Percentiles rank a stretch among this genome's conserved stretches.
Conservation (phyloP, 306 rosid genomes). For the Quercus ilex region DNA sequence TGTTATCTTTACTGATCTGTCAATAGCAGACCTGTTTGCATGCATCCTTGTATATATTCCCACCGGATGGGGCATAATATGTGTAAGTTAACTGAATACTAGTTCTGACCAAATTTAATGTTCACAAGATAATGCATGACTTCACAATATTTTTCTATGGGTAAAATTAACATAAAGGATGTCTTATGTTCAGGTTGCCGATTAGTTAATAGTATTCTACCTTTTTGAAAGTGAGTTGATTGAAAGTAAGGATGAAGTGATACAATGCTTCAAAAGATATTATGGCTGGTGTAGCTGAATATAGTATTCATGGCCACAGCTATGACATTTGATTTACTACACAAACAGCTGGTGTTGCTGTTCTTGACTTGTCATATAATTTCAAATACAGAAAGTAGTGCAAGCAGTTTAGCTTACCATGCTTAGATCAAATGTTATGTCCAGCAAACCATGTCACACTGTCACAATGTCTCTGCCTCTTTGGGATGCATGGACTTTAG, state of each 20-base stretch:
- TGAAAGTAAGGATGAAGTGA: background rate
- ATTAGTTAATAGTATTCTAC: background rate
- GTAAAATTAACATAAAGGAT: too few relatives aligned
- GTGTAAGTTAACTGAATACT: constrained; percentile 49
- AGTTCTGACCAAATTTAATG: background rate
- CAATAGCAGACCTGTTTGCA: constrained; percentile 83
- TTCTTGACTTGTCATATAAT: background rate
- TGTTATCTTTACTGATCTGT: constrained; percentile 54
- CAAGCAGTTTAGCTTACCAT: background rate
- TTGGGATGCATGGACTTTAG: background rate
- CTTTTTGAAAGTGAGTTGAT: background rate
- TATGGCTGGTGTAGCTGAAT: background rate
- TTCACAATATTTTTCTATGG: too few relatives aligned
- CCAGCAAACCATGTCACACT: background rate
- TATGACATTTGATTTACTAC: background rate
- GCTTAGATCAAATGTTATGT: background rate
- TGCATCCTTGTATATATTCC: constrained; percentile 81
- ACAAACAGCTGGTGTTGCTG: background rate
- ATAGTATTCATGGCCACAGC: background rate
- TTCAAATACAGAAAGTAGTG: background rate
- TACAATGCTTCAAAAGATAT: background rate
- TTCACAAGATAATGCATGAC: background rate
- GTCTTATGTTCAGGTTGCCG: background rate
- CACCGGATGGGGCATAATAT: constrained; percentile 87
- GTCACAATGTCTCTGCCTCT: background rate